phyloP scores from a whole-genome alignment of 1,284 basidiomycete genomes.

The Stygiomarasmius scandens region DNA sequence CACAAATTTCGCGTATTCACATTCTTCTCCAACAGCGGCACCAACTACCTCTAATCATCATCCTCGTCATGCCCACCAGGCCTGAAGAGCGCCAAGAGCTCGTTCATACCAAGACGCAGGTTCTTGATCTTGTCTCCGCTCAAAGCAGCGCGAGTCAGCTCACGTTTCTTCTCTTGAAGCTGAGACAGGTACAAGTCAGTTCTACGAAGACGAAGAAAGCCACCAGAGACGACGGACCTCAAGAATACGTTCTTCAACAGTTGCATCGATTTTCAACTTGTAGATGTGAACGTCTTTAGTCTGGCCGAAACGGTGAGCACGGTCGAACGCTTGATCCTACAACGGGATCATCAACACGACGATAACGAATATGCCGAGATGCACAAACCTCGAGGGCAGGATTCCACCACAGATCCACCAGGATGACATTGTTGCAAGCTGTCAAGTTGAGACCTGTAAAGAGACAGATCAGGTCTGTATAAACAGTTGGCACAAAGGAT shows the following conservation, averaged over 20 bases:
- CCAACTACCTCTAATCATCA: conserved; percentile 22
- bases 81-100: conserved; percentile 79
- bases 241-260: conserved; percentile 90
- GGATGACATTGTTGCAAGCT: conserved; percentile 91
- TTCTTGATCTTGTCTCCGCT: conserved; percentile 89
- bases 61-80: conserved; percentile 62
- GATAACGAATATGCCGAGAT: conserved; percentile 1
- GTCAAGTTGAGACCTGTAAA: conserved; percentile 87
- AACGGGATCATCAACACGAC: conserved; percentile 1
- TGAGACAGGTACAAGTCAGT: conserved; percentile 26
- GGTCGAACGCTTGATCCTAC: conserved; percentile 91
- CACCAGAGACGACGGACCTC: conserved; percentile 44
- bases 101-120: conserved; percentile 82
- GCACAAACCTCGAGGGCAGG: conserved; percentile 73
- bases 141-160: conserved; percentile 81
- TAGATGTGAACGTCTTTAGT: conserved; percentile 86
- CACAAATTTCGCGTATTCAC: no score
- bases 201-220: conserved; percentile 8
- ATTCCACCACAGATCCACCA: conserved; percentile 97
- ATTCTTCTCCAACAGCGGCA: no score
- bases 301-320: conserved; percentile 90
- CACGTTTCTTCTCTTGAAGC: conserved; percentile 88
- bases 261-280: conserved; percentile 88
- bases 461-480: conserved; percentile 6
- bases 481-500: conserved; percentile 2